Conservation (phyloP, 495 filamentous ascomycete genomes). For the Tuber aestivum region DNA sequence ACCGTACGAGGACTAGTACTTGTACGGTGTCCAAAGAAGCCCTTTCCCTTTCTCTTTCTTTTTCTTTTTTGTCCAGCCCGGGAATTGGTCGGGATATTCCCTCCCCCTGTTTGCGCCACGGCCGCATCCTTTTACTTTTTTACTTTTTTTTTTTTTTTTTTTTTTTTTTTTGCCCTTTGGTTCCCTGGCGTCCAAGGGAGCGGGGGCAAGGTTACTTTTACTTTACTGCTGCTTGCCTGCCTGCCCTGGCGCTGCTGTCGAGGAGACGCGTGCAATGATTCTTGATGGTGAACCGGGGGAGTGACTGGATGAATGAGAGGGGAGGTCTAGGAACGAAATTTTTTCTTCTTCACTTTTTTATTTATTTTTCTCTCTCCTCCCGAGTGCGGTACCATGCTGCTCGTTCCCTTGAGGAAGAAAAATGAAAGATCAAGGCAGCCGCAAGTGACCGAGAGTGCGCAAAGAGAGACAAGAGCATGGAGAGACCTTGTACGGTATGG, state of each 20-base stretch:
- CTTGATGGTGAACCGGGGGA: background rate
- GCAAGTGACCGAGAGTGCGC: background rate
- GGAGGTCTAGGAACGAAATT: background rate
- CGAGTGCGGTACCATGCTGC: background rate
- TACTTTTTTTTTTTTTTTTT: too few species aligned
- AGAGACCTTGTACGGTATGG: conserved; percentile 3
- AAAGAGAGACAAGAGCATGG: conserved; percentile 2
- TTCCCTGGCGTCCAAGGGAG: conserved; percentile 1
- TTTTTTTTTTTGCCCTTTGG: conserved; percentile 1
- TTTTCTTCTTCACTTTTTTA: background rate
- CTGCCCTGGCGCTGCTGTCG: background rate
- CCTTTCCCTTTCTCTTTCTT: too few species aligned
- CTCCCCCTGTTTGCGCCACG: conserved; percentile 32
- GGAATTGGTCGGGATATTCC: conserved; percentile 25
- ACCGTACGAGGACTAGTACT: too few species aligned
- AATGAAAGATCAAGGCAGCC: conserved; percentile 4
- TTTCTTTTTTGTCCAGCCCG: background rate
- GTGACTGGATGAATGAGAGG: background rate
- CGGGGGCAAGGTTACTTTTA: background rate
- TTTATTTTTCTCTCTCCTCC: background rate
- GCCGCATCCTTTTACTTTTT: conserved; percentile 9
- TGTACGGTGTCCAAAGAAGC: conserved; percentile 1
- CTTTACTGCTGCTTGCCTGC: background rate
- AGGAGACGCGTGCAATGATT: background rate
- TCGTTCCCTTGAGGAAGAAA: background rate